Evolutionary conservation across 2,329 filamentous ascomycete genomes (phyloP), one percentile per base, ranked within the genome.

Genomic region (Apiospora sp.): DNA sequence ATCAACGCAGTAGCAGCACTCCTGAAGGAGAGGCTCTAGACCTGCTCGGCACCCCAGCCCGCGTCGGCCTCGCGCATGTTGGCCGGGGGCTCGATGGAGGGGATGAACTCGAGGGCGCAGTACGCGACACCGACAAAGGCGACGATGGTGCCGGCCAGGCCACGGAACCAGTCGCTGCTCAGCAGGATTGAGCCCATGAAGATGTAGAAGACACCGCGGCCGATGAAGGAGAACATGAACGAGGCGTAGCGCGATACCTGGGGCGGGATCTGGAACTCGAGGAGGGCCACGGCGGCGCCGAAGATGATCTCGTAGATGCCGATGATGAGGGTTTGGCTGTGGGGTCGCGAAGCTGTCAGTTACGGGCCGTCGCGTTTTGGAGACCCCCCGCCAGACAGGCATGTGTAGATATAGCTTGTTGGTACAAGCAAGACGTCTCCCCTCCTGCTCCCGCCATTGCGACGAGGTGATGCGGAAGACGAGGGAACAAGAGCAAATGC

Each of bases 211-310:
- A 94, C 88, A 84, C 96, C 96, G 81, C 96, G 95, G 74, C 96
- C 96, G 78, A 98, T 86, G 88, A 99, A 98, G 72, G 94, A 97
- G 88, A 98, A 98, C 84, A 98, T 92, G 88, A 99, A 99, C 14
- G 94, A 97, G 71, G 95, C 96, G 87, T 98, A 98, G 85, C 94
- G 92, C 73, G 95, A 93, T 71, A 98, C 89, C 82, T 98, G 95
- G 73, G 95, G 94, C 69, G 96, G 96, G 78, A 98, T 96, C 84
- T 98, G 93, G 86, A 98, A 97, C 85, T 99, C 96, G 77, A 95
- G 89, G 68, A 93, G 88, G 67, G 87, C 92, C 76, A 94, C 92
- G 76, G 89, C 91, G 74, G 95, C 88, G 82, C 96, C 96, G 81
- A 99, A 99, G 76, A 98, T 84, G 76, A 98, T 94, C 78, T 98